Evolutionary conservation across 805 yeast genomes (phyloP).

Genomic region (Dipodascopsis uninucleata): DNA sequence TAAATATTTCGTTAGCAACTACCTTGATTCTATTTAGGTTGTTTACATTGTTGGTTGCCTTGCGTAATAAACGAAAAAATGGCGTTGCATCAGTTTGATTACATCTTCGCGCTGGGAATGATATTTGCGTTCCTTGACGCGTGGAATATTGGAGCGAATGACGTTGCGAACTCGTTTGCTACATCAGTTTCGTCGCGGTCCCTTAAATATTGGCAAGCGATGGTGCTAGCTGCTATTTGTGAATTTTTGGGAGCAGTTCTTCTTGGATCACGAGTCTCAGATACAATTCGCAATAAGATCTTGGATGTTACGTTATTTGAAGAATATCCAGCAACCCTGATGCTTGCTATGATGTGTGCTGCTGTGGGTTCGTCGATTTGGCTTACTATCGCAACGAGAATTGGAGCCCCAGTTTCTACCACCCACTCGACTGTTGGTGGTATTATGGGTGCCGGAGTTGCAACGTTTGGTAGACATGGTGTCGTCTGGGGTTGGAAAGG

Average conservation of each 20-base stretch:
- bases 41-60: not conserved
- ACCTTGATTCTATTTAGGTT: too few species aligned
- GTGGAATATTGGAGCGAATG: conserved; percentile 77
- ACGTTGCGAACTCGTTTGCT: conserved; percentile 76
- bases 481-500: conserved; percentile 76
- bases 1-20: too few species aligned
- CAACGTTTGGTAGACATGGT: conserved; percentile 59
- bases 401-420: conserved; percentile 78
- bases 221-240: conserved; percentile 64
- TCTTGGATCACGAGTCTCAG: conserved; percentile 71
- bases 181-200: conserved; percentile 71
- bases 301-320: conserved; percentile 49
- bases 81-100: conserved; percentile 55
- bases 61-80: conserved; percentile 1
- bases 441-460: conserved; percentile 69
- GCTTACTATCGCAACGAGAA: conserved; percentile 61
- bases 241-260: conserved; percentile 73
- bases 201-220: conserved; percentile 69
- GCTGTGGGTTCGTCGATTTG: conserved; percentile 68
- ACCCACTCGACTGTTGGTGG: conserved; percentile 79
- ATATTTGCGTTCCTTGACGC: conserved; percentile 74
- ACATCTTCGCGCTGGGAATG: conserved; percentile 60
- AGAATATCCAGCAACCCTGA: conserved; percentile 62
- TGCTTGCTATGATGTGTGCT: conserved; percentile 75
- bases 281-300: conserved; percentile 59